Base-by-base conservation (phyloP, 2,329 filamentous ascomycete genomes). In the Calonectria hongkongensis region DNA sequence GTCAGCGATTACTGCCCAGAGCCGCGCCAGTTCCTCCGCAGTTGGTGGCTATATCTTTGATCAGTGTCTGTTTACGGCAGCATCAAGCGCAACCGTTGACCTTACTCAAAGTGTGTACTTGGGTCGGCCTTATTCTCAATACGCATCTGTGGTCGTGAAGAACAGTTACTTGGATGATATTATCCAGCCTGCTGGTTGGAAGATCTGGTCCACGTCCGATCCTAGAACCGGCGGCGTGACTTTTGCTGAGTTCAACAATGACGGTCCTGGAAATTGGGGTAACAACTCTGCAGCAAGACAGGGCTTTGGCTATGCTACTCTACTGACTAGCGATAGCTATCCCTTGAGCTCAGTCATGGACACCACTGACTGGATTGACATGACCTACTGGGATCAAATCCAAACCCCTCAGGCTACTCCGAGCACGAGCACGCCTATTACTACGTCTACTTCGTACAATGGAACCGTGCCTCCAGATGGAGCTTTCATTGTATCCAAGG, bases 161-260 rank as follows among this genome's bases (percentile, higher is more conserved):
- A 80, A 86, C 66, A 89, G 88, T 1, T 80, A 81, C 27, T 82
- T 93, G 78, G 86, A 85, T 12, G 68, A 70, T 1, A 36, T 28
- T 5, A 75, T 79, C 81, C 83, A 66, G n/a, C 73, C 77, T 0
- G 70, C 73, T 0, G 77, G 77, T 16, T 79, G 77, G 77, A 79
- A 79, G 88, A 92, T 48, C 85, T 94, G 80, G 92, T 92, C 77
- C 68, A 83, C 21, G 85, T 87, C 2, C 87, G 91, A 9, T 91
- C 92, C 91, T 78, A 77, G 28, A 75, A 85, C 54, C 91, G 91
- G 91, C 84, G 86, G 71, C 80, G 88, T 92, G 3, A 82, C 84
- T 15, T 92, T 89, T 74, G 89, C 83, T 7, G 92, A 93, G 84
- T 93, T 89, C 77, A 83, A 78, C 45, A 93, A 93, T 80, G 86